Conservation (phyloP, 257 asterid species). For the Euphrasia confusa region DNA sequence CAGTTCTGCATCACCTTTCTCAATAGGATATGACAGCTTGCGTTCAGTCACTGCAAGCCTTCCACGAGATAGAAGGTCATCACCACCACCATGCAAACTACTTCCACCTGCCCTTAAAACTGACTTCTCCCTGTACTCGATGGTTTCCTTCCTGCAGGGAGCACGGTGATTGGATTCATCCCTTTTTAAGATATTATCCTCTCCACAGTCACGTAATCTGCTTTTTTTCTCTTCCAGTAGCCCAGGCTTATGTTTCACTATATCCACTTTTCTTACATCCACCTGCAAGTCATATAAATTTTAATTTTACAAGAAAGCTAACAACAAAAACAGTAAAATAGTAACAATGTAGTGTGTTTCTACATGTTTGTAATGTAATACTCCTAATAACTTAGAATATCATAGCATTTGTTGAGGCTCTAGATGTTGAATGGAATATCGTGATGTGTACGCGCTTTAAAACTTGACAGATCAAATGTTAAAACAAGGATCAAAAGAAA, state of each 20-base stretch:
- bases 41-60: constrained; percentile 33
- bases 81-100: constrained; percentile 29
- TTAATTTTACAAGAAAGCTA: neutral
- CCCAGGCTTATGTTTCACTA: constrained; percentile 36
- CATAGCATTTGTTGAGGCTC: no score
- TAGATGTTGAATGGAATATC: no score
- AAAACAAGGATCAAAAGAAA: no score
- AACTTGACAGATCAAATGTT: no score
- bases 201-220: constrained; percentile 29
- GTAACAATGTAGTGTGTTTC: neutral
- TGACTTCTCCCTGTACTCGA: constrained; percentile 29
- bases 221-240: constrained; percentile 32
- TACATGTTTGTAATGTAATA: no score
- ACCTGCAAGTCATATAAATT: constrained; percentile 34
- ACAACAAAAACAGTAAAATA: neutral
- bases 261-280: constrained; percentile 31
- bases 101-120: constrained; percentile 33
- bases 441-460: no score
- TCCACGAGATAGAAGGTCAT: constrained; percentile 26
- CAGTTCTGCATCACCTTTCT: constrained; percentile 29
- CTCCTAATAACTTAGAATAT: no score
- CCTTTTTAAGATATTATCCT: constrained; percentile 33
- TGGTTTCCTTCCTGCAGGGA: constrained; percentile 34
- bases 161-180: constrained; percentile 33
- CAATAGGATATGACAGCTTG: constrained; percentile 30